Evolutionary conservation across 768 basidiomycete genomes (phyloP), one percentile per base, ranked within the genome.

Genomic region (Boletus huronensis): DNA sequence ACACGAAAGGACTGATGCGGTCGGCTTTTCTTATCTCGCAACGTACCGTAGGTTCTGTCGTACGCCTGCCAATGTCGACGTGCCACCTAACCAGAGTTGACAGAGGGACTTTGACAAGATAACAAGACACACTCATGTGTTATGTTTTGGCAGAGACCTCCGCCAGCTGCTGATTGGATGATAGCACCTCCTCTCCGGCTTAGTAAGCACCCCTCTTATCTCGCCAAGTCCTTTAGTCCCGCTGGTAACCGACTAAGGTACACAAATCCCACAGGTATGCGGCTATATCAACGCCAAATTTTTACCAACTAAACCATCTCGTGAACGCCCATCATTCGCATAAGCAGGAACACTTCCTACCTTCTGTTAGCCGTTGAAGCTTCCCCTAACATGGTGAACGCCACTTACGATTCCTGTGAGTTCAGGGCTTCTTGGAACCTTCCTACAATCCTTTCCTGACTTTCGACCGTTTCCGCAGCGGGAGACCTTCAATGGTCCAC

Each of bases 351-450:
- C 23, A 9, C 23, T 2, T 14, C 23, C 39, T 25, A 17, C 40
- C 42, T 25, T 38, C 42, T 26, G 17, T 13, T 16, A 28, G 39
- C 48, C 40, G 29, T 46, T 36, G 21, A 46, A 57, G 41, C 38
- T 32, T 21, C 17, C 46, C 14, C 17, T n/a, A 61, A 56, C 47
- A 77, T 76, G 75, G 76, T 76, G 57, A 78, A 79, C 64, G 71
- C 66, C 26, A 75, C 75, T 45, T 79, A 74, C 62, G 72, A 77
- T 39, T 53, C 67, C 14, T 75, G 77, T 76, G 26, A 58, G 75
- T 60, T 25, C 39, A 31, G 2, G 4, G 3, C 3, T 11, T 13
- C 13, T 7, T 16, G 3, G 3, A 13, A 5, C 7, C 6, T n/a
- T 6, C 1, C 9, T n/a, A 25, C 5, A 4, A 17, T 17, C 31